Conservation (phyloP, 805 yeast genomes). For the Saccharomycopsis sp. region DNA sequence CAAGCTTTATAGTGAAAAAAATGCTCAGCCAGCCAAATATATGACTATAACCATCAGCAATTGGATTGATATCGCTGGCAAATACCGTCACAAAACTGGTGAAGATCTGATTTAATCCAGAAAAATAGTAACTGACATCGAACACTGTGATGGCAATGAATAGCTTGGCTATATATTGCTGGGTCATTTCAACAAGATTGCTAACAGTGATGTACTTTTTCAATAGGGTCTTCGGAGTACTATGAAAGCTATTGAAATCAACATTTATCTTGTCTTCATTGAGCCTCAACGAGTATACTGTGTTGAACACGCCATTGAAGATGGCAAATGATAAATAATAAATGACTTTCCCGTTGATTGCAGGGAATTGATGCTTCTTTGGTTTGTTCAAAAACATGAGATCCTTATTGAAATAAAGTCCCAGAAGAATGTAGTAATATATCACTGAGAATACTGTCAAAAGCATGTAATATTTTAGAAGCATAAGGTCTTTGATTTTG, state of each 20-base stretch:
- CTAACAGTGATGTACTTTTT: conserved; percentile 1
- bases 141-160: conserved; percentile 1
- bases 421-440: conserved; percentile 7
- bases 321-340: conserved; percentile 14
- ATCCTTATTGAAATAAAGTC: conserved; percentile 4
- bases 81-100: conserved; percentile 1
- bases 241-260: conserved; percentile 6
- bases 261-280: conserved; percentile 11
- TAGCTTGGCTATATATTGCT: not conserved
- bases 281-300: conserved; percentile 1
- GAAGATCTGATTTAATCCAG: conserved; percentile 2
- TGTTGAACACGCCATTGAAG: conserved; percentile 2
- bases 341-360: conserved; percentile 9
- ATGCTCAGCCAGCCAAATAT: not conserved
- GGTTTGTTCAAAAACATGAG: conserved; percentile 3
- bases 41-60: not conserved
- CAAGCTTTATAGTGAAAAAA: conserved; percentile 2
- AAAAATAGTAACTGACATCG: not conserved
- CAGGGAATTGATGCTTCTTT: conserved; percentile 15
- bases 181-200: not conserved
- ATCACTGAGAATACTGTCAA: not conserved
- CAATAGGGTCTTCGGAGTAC: not conserved
- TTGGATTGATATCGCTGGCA: not conserved
- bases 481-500: not conserved
- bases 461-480: not conserved